These are phyloP conservation scores for Rutstroemia sydowiana DNA, from an alignment of 2,329 filamentous ascomycete genomes.

Conservation along the genomic window DNA sequence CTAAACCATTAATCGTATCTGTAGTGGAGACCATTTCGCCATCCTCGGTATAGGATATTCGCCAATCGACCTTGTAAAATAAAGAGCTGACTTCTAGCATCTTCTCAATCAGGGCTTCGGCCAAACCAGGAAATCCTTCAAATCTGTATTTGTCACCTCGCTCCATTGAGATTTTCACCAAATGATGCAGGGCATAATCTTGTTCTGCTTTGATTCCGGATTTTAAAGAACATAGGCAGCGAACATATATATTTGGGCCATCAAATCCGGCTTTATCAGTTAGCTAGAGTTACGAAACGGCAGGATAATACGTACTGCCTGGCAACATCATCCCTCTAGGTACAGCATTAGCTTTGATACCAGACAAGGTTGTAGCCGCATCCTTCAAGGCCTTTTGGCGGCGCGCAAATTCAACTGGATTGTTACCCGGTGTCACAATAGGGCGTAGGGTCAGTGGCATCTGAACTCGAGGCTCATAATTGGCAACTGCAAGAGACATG, in stretches of 20 bases:
- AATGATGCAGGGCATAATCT: constrained; percentile 84
- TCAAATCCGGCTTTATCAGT: constrained; percentile 46
- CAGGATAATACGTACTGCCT: constrained; percentile 46
- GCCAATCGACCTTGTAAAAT: constrained; percentile 79
- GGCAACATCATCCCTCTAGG: constrained; percentile 48
- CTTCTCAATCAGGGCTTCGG: constrained; percentile 82
- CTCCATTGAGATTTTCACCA: constrained; percentile 93
- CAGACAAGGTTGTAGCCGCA: constrained; percentile 31
- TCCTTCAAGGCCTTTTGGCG: constrained; percentile 41
- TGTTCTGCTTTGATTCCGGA: constrained; percentile 76
- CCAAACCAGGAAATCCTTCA: constrained; percentile 80
- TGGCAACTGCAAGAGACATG: constrained; percentile 53
- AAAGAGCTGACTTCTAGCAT: constrained; percentile 69
- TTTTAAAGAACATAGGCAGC: constrained; percentile 75
- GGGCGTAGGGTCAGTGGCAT: constrained; percentile 62
- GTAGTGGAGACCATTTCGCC: constrained; percentile 38
- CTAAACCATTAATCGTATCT: constrained; percentile 56
- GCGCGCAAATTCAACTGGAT: constrained; percentile 59
- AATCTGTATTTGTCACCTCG: constrained; percentile 94
- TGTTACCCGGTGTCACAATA: constrained; percentile 68
- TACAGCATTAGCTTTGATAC: constrained; percentile 35
- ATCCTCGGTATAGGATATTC: constrained; percentile 63
- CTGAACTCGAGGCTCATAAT: constrained; percentile 60
- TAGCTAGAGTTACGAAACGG: background rate
- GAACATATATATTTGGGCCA: constrained; percentile 84